Percentiles rank a stretch among this genome's conserved stretches.
Evolutionary conservation across 306 rosid genomes (phyloP).

Genomic region (Prinsepia uniflora): DNA sequence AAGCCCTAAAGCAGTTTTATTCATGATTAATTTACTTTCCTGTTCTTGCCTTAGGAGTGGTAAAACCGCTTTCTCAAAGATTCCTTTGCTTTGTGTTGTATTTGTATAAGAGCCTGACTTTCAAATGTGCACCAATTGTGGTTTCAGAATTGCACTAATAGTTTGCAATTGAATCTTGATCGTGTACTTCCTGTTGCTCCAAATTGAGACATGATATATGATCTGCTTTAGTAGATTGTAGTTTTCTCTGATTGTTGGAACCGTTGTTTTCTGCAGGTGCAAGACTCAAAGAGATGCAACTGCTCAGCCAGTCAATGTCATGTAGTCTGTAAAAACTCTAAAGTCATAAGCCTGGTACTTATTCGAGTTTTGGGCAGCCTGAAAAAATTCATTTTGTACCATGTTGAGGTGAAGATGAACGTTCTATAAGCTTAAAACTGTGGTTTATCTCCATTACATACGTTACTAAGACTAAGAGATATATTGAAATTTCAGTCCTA

Average conservation of each 20-base stretch:
- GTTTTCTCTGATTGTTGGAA: slow-evolving; percentile 14
- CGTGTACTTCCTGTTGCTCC: neutral
- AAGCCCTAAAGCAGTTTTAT: no score
- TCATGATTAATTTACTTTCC: neutral
- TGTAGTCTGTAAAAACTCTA: slow-evolving; percentile 30
- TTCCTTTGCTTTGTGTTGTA: neutral
- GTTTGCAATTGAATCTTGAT: neutral
- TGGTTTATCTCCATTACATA: slow-evolving; percentile 28
- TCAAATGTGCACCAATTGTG: neutral
- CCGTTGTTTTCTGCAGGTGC: slow-evolving; percentile 56
- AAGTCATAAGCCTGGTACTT: slow-evolving; percentile 26
- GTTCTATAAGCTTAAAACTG: slow-evolving; percentile 13
- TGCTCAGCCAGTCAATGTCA: slow-evolving; percentile 54
- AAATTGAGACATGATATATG: neutral
- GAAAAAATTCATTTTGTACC: slow-evolving; percentile 20
- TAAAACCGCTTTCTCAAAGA: neutral
- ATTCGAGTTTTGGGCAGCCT: slow-evolving; percentile 29
- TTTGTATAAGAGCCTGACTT: neutral
- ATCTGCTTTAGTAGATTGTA: neutral
- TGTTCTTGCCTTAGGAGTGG: neutral
- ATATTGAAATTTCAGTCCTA: neutral
- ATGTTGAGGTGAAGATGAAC: slow-evolving; percentile 22
- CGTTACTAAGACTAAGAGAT: neutral
- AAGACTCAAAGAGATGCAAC: slow-evolving; percentile 59
- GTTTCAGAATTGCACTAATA: neutral